A percentile compares a stretch with the other conserved stretches of the same genome.
Conservation (phyloP, 352 stramenopile genomes). For the Phytophthora fragariae region DNA sequence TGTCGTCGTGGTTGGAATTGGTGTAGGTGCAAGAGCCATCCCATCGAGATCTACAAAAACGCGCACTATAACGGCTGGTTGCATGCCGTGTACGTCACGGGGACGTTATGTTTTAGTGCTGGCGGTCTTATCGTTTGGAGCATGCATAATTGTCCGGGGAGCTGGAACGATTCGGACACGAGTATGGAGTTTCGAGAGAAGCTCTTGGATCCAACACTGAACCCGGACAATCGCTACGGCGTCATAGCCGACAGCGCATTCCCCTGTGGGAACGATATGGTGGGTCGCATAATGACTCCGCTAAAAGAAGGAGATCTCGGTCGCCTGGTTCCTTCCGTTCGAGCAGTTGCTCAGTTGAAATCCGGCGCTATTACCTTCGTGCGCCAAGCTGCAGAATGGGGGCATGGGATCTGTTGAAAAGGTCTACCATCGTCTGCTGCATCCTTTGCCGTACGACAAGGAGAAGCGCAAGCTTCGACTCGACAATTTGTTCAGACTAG, state of each 20-base stretch:
- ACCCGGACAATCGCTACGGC: not conserved
- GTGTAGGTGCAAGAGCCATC: constrained; percentile 5
- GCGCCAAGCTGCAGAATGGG: constrained; percentile 3
- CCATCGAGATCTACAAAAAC: constrained; percentile 7
- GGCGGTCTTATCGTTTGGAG: constrained; percentile 21
- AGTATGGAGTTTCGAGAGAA: not conserved
- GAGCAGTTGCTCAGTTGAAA: not conserved
- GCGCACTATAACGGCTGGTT: constrained; percentile 30
- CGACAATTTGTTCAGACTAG: not conserved
- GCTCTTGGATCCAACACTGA: not conserved
- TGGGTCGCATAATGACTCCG: not conserved
- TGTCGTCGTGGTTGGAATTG: not conserved
- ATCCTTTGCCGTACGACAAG: not conserved
- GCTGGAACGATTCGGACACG: constrained; percentile 28
- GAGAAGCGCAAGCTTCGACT: not conserved
- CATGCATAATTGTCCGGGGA: constrained; percentile 20
- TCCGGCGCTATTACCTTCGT: not conserved
- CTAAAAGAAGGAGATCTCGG: constrained; percentile 1
- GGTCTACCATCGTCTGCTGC: constrained; percentile 1
- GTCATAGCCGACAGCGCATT: constrained; percentile 18
- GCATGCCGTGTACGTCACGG: constrained; percentile 13
- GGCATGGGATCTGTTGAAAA: not conserved
- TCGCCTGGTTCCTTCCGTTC: not conserved
- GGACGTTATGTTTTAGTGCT: constrained; percentile 16
- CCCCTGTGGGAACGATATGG: not conserved